phyloP scores from a whole-genome alignment of 352 stramenopile genomes.

The Globisporangium parvum region DNA sequence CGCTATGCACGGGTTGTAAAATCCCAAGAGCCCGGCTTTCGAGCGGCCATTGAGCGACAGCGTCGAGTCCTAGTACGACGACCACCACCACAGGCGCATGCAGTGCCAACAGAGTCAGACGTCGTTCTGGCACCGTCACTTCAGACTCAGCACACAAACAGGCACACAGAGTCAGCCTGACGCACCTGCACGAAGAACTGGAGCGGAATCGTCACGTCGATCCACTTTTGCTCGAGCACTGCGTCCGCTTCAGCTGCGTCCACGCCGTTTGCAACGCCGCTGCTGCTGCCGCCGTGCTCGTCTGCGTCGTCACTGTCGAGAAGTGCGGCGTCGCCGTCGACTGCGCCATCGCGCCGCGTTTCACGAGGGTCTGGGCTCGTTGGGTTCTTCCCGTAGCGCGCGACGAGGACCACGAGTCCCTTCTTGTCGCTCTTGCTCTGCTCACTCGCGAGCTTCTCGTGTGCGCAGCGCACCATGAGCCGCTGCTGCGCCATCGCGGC shows the following conservation, averaged over 20 bases:
- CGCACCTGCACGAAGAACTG: conserved; percentile 76
- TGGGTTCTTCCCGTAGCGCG: conserved; percentile 69
- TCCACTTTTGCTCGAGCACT: conserved; percentile 42
- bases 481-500: conserved; percentile 63
- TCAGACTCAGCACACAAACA: background rate
- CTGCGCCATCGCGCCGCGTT: conserved; percentile 15
- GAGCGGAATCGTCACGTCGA: conserved; percentile 75
- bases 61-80: conserved; percentile 34
- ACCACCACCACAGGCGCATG: background rate
- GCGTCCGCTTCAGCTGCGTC: background rate
- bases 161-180: background rate
- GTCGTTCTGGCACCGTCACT: background rate
- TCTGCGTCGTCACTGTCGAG: conserved; percentile 18
- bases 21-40: conserved; percentile 67
- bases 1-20: conserved; percentile 76
- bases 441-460: conserved; percentile 55
- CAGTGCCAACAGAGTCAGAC: no score
- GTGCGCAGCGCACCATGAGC: conserved; percentile 57
- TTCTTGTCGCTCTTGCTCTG: conserved; percentile 31
- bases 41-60: conserved; percentile 47
- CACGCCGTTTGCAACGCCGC: conserved; percentile 17
- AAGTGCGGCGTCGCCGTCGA: conserved; percentile 11
- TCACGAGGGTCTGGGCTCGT: conserved; percentile 42
- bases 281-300: conserved; percentile 8
- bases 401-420: conserved; percentile 67